Conservation (phyloP, 148 eudicot species). For the Camellia japonica region DNA sequence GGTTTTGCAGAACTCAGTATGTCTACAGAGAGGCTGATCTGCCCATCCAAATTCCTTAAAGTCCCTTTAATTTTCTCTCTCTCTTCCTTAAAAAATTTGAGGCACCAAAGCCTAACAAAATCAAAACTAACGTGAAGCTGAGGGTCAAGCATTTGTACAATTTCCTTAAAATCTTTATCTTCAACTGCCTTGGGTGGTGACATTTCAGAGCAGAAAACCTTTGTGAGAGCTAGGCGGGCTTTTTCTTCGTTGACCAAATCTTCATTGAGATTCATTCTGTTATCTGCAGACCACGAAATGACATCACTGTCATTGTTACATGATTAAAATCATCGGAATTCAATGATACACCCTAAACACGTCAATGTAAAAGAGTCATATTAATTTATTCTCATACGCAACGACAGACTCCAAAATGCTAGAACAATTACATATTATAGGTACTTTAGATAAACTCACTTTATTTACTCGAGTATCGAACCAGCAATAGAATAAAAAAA, state of each 20-base stretch:
- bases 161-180: not conserved
- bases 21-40: constrained; percentile 6
- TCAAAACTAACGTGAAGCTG: not conserved
- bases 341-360: not conserved
- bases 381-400: too few relatives aligned
- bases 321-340: not conserved
- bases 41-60: not conserved
- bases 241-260: not conserved
- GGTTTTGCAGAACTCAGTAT: not conserved
- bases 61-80: not conserved
- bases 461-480: not conserved
- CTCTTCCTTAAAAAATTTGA: not conserved
- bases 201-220: not conserved
- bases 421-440: too few relatives aligned
- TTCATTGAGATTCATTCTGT: constrained; percentile 5
- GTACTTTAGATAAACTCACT: not conserved
- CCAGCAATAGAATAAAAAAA: not conserved
- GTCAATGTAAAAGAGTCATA: not conserved
- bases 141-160: not conserved
- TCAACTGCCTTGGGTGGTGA: not conserved
- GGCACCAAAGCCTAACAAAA: not conserved
- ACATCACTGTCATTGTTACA: not conserved
- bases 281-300: not conserved
- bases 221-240: not conserved
- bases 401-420: too few relatives aligned